phyloP scores from a whole-genome alignment of 2,329 filamentous ascomycete genomes.

The Talaromyces sp. region DNA sequence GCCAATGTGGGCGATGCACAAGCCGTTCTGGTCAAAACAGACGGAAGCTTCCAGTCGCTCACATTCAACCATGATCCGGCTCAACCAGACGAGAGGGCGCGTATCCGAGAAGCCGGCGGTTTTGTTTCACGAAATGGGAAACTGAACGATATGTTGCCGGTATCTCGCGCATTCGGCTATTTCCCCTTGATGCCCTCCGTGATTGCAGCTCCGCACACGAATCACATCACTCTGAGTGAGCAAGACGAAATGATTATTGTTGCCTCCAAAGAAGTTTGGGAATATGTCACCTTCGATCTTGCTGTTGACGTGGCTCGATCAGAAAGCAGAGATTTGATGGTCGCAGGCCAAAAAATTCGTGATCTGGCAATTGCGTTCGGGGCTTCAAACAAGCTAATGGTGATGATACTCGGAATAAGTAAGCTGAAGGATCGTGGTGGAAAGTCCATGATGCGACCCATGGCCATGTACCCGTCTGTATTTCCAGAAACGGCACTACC shows the following conservation, averaged over 20 bases:
- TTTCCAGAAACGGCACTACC: slow-evolving; percentile 61
- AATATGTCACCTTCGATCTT: slow-evolving; percentile 82
- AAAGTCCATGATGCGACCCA: background rate
- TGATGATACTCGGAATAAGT: slow-evolving; percentile 93
- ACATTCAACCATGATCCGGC: slow-evolving; percentile 93
- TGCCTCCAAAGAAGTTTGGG: slow-evolving; percentile 90
- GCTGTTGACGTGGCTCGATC: slow-evolving; percentile 86
- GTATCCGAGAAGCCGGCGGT: slow-evolving; percentile 89
- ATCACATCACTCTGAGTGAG: slow-evolving; percentile 71
- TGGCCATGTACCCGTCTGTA: slow-evolving; percentile 60
- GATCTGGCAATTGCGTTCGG: slow-evolving; percentile 96
- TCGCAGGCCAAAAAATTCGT: slow-evolving; percentile 86
- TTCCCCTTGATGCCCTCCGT: slow-evolving; percentile 88
- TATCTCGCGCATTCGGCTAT: slow-evolving; percentile 93
- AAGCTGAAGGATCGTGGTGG: slow-evolving; percentile 78
- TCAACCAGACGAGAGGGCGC: slow-evolving; percentile 72
- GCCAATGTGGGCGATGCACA: slow-evolving; percentile 95
- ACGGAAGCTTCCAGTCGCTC: slow-evolving; percentile 75
- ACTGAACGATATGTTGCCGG: slow-evolving; percentile 83
- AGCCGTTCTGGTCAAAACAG: slow-evolving; percentile 88
- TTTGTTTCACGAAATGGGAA: slow-evolving; percentile 94
- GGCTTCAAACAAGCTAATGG: slow-evolving; percentile 92
- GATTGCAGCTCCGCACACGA: slow-evolving; percentile 81
- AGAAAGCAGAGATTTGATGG: slow-evolving; percentile 86
- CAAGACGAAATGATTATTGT: slow-evolving; percentile 91